A percentile compares a stretch with the other conserved stretches of the same genome.
Conservation (phyloP, 2,329 filamentous ascomycete species). For the Alternaria alternata region DNA sequence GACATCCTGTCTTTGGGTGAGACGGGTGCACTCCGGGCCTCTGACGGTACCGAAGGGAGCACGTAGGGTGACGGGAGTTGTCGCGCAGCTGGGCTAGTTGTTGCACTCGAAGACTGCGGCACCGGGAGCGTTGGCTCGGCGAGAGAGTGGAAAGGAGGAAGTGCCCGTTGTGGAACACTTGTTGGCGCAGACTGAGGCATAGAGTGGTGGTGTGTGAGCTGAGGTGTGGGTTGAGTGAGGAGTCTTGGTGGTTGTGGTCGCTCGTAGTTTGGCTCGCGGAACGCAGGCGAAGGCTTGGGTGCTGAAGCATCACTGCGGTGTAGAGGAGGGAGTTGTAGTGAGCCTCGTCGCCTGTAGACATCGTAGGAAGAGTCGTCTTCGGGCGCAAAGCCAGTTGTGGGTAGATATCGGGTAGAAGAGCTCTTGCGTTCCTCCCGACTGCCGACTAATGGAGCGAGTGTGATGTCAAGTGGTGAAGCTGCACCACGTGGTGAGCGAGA, state of each 20-base stretch:
- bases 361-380: constrained; percentile 45
- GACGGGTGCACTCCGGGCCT: constrained; percentile 43
- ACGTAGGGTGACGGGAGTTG: constrained; percentile 45
- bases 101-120: constrained; percentile 30
- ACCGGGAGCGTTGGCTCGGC: constrained; percentile 42
- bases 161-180: constrained; percentile 34
- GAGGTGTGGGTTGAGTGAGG: constrained; percentile 44
- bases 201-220: constrained; percentile 44
- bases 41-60: constrained; percentile 25
- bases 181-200: constrained; percentile 39
- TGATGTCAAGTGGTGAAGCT: constrained; percentile 57
- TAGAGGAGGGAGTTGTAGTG: constrained; percentile 47
- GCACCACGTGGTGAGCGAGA: constrained; percentile 57
- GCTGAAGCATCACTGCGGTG: constrained; percentile 28
- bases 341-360: constrained; percentile 38
- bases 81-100: constrained; percentile 39
- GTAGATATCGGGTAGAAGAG: constrained; percentile 49
- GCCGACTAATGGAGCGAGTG: constrained; percentile 48
- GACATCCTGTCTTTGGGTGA: constrained; percentile 48
- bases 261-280: constrained; percentile 38
- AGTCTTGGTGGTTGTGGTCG: constrained; percentile 39
- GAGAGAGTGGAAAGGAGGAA: constrained; percentile 46
- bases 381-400: constrained; percentile 49
- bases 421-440: constrained; percentile 49
- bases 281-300: constrained; percentile 21